phyloP scores from a whole-genome alignment of 768 basidiomycete species.

The Phanerodontia chrysosporium region DNA sequence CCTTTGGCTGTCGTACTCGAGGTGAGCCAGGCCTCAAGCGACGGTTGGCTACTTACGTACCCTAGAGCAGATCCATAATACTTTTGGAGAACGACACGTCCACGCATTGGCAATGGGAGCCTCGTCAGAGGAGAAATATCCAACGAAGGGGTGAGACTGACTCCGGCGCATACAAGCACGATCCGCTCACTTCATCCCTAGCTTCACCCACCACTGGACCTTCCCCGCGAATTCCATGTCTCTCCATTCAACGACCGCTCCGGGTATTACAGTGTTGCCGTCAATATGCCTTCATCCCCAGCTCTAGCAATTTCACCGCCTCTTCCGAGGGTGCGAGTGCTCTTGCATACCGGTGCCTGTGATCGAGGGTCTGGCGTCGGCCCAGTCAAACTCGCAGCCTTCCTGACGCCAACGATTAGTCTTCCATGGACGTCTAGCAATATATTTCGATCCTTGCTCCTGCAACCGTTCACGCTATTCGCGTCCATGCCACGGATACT shows the following conservation, averaged over 20 bases:
- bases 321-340: constrained; percentile 39
- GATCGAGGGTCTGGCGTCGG: constrained; percentile 23
- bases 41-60: neutral
- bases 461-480: constrained; percentile 49
- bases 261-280: constrained; percentile 58
- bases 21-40: constrained; percentile 29
- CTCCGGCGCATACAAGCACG: neutral
- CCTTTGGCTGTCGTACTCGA: constrained; percentile 52
- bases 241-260: constrained; percentile 73
- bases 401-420: constrained; percentile 32
- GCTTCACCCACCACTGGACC: constrained; percentile 62
- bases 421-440: constrained; percentile 36
- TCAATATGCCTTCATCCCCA: constrained; percentile 40
- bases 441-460: constrained; percentile 35
- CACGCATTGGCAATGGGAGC: constrained; percentile 50
- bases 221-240: constrained; percentile 65
- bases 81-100: constrained; percentile 66
- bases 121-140: constrained; percentile 36
- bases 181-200: constrained; percentile 16
- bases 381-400: constrained; percentile 50
- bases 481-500: constrained; percentile 57
- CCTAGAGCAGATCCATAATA: constrained; percentile 55
- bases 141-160: constrained; percentile 28
- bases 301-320: constrained; percentile 12
- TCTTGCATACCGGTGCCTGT: constrained; percentile 12